Conservation (phyloP, 208 protist species). For the Giardia duodenalis region DNA sequence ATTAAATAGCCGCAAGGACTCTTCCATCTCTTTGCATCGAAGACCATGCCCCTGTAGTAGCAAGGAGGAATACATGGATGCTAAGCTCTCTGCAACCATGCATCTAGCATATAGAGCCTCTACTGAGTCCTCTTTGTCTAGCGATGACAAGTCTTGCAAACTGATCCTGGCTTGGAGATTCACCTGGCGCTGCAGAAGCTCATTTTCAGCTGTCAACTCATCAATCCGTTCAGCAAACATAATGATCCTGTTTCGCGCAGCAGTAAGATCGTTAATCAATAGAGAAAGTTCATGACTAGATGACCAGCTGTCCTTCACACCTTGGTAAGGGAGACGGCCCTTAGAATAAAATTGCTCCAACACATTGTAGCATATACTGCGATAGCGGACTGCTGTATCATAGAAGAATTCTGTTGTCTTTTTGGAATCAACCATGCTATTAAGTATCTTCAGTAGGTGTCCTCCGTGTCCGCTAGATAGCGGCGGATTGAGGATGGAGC, state of each 20-base stretch:
- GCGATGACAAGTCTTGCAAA: not conserved
- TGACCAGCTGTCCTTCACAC: not conserved
- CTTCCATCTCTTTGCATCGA: not conserved
- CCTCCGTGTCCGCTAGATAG: too few species aligned
- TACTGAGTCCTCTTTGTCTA: not conserved
- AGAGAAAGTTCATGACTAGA: not conserved
- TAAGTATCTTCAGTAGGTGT: not conserved
- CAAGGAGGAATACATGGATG: not conserved
- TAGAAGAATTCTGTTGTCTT: not conserved
- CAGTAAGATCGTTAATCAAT: not conserved
- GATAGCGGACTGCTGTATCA: not conserved
- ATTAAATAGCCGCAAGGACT: conserved; percentile 1
- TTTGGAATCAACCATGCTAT: not conserved
- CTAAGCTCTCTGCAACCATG: not conserved
- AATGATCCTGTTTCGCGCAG: not conserved
- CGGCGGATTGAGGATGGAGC: too few species aligned
- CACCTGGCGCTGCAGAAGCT: not conserved
- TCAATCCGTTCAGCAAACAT: not conserved
- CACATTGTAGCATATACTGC: not conserved
- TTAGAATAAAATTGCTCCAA: not conserved
- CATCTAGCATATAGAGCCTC: not conserved
- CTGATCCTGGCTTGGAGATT: not conserved
- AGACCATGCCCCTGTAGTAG: not conserved
- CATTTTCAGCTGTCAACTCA: not conserved
- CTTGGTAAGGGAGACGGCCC: too few species aligned